Percentiles rank a stretch among this genome's conserved stretches.
Evolutionary conservation across 495 filamentous ascomycete species (phyloP).

Genomic region (Podospora pseudopauciseta): DNA sequence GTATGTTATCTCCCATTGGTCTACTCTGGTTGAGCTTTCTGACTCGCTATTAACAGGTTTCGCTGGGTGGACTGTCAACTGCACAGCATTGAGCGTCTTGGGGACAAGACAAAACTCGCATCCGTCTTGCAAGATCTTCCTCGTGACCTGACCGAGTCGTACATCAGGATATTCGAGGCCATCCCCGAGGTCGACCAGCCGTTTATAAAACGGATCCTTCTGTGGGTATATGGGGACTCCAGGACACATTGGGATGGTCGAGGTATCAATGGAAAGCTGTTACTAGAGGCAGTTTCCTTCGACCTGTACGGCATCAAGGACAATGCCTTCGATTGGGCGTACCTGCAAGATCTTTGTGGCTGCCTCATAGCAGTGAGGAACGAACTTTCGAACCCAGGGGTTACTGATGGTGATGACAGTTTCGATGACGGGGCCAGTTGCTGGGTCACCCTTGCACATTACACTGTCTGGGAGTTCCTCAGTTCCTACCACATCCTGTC

Average conservation of each 20-base stretch:
- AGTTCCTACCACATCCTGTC: not conserved
- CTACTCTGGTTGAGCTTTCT: not conserved
- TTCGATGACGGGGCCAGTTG: not conserved
- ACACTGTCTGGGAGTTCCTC: not conserved
- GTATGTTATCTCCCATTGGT: constrained; percentile 1
- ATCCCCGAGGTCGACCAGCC: constrained; percentile 26
- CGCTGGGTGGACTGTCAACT: constrained; percentile 46
- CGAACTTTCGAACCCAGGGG: not conserved
- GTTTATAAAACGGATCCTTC: constrained; percentile 23
- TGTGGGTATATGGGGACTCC: constrained; percentile 11
- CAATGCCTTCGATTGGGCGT: not conserved
- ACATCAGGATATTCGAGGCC: constrained; percentile 32
- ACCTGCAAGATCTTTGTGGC: not conserved
- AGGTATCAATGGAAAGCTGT: not conserved
- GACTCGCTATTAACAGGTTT: constrained; percentile 24
- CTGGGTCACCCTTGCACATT: not conserved
- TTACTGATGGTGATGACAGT: not conserved
- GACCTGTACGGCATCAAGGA: not conserved
- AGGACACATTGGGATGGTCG: not conserved
- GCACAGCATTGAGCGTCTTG: constrained; percentile 32
- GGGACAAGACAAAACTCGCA: constrained; percentile 20
- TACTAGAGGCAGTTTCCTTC: not conserved
- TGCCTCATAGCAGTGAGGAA: not conserved
- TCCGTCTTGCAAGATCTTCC: constrained; percentile 33
- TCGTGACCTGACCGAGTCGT: constrained; percentile 37